phyloP scores from a whole-genome alignment of 208 protist species.

The Dictyostelium gargantuum region DNA sequence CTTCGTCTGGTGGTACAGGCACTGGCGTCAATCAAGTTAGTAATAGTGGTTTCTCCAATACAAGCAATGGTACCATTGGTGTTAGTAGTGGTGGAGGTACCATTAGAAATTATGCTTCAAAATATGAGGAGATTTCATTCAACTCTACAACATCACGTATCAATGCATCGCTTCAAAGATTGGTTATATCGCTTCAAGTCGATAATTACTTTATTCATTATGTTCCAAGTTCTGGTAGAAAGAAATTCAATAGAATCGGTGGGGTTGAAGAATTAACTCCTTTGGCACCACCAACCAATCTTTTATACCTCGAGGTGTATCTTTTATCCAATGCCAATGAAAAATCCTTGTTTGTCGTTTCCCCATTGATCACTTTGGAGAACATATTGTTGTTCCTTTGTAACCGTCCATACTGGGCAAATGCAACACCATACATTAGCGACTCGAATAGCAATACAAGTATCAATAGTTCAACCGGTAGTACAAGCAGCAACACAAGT shows the following conservation, averaged over 20 bases:
- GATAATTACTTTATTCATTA: slow-evolving; percentile 71
- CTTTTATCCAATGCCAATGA: slow-evolving; percentile 41
- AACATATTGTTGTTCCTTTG: slow-evolving; percentile 34
- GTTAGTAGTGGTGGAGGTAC: background rate
- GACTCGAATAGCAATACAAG: background rate
- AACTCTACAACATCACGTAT: background rate
- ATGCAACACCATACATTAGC: background rate
- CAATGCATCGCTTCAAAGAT: slow-evolving; percentile 50
- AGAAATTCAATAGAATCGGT: slow-evolving; percentile 55
- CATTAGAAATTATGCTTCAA: background rate
- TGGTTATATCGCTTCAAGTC: slow-evolving; percentile 48
- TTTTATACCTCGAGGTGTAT: slow-evolving; percentile 41
- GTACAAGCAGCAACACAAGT: background rate
- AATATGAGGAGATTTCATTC: slow-evolving; percentile 46
- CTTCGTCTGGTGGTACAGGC: background rate
- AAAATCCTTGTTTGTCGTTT: slow-evolving; percentile 30
- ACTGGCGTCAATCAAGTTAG: background rate
- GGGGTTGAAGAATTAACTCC: slow-evolving; percentile 37
- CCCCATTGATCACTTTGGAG: slow-evolving; percentile 43
- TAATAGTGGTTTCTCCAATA: background rate
- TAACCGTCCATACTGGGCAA: slow-evolving; percentile 60
- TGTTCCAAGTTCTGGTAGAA: slow-evolving; percentile 36
- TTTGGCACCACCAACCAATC: background rate
- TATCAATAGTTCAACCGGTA: background rate
- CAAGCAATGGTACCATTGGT: background rate